These are phyloP conservation scores for Cryoendolithus antarcticus DNA, from an alignment of 2,329 filamentous ascomycete species.

Conservation along the genomic window DNA sequence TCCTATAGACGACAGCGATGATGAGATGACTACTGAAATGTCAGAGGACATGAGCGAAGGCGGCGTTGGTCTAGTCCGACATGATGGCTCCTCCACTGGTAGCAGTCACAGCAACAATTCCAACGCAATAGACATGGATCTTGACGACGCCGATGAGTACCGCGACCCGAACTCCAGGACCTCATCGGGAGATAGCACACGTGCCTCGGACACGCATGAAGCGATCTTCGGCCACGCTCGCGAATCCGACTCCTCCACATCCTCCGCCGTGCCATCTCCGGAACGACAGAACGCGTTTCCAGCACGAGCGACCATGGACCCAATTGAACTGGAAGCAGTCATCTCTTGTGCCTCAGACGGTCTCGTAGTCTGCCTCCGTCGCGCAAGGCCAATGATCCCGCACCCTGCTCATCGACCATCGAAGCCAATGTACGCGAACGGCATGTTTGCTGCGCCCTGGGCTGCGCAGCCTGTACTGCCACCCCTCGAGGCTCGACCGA, in stretches of 20 bases:
- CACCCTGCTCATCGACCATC: slow-evolving; percentile 37
- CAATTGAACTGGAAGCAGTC: slow-evolving; percentile 73
- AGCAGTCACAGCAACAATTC: not conserved
- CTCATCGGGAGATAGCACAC: slow-evolving; percentile 36
- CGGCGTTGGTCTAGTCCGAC: slow-evolving; percentile 33
- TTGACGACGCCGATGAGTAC: slow-evolving; percentile 1
- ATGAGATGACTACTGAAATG: slow-evolving; percentile 36
- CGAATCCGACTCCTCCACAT: slow-evolving; percentile 25
- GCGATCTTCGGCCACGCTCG: slow-evolving; percentile 32
- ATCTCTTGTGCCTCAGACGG: slow-evolving; percentile 84
- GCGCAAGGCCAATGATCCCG: slow-evolving; percentile 59
- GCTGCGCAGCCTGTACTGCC: slow-evolving; percentile 51
- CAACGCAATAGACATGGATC: slow-evolving; percentile 19
- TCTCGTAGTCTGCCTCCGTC: slow-evolving; percentile 66
- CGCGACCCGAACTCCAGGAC: slow-evolving; percentile 21
- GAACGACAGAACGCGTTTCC: slow-evolving; percentile 13
- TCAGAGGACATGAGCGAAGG: slow-evolving; percentile 38
- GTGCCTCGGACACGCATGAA: slow-evolving; percentile 27
- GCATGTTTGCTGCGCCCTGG: slow-evolving; percentile 72
- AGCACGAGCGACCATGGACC: slow-evolving; percentile 18
- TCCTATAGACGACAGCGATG: slow-evolving; percentile 28
- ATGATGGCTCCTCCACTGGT: slow-evolving; percentile 14
- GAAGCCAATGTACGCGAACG: slow-evolving; percentile 40
- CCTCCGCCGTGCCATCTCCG: slow-evolving; percentile 20
- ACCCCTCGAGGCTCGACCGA: slow-evolving; percentile 24